Evolutionary conservation across 2,329 filamentous ascomycete species (phyloP).

Genomic region (Ceratocystis colombiana): DNA sequence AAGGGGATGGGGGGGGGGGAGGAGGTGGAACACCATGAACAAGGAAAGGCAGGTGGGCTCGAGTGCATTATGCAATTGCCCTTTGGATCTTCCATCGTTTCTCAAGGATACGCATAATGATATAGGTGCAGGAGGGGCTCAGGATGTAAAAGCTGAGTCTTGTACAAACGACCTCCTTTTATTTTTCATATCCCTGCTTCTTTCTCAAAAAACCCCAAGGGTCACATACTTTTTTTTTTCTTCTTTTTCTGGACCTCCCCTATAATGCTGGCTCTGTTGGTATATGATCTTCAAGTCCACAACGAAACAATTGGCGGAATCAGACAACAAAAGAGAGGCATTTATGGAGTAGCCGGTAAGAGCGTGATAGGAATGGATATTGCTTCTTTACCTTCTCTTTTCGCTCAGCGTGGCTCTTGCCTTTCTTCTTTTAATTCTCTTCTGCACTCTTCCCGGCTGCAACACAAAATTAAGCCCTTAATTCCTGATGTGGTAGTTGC

Average conservation of each 20-base stretch:
- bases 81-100: not conserved
- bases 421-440: not conserved
- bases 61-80: not conserved
- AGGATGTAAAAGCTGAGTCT: conserved; percentile 5
- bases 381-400: not conserved
- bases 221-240: not conserved
- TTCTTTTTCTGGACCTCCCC: not conserved
- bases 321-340: not conserved
- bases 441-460: not conserved
- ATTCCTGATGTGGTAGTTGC: not conserved
- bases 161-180: conserved; percentile 3
- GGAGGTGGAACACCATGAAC: not conserved
- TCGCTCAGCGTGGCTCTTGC: not conserved
- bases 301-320: not conserved
- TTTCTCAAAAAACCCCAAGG: not conserved
- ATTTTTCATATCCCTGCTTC: not conserved
- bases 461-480: not conserved
- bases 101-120: not conserved
- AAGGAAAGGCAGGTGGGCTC: not conserved
- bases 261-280: conserved; percentile 2
- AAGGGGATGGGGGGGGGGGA: too few relatives aligned
- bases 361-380: not conserved
- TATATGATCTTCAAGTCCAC: conserved; percentile 1
- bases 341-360: not conserved
- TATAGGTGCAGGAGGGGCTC: not conserved